Base-by-base conservation (phyloP, 495 filamentous ascomycete genomes). In the Annulohypoxylon moriforme region DNA sequence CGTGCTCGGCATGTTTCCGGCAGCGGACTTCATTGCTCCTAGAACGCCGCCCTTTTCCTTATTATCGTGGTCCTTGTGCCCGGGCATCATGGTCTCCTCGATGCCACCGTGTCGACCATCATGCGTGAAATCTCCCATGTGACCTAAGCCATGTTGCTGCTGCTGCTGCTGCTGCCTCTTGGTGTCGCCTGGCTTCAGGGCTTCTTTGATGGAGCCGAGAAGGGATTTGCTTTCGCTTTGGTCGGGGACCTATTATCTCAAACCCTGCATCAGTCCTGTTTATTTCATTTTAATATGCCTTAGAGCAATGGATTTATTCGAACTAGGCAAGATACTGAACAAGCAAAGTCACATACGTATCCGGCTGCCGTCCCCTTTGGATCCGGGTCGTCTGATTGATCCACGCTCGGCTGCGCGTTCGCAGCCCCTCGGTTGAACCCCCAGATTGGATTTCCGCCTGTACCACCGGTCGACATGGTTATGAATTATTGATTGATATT, bases 391-490 rank as follows among this genome's bases (percentile, higher is more conserved):
- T 73, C 70, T 29, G 67, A 62, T 13, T 49, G n/a, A 38, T 67
- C 71, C 13, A 63, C 31, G 10, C 34, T 64, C 14, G 62, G 61
- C 50, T 66, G 66, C 4, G 7, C 61, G 24, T 42, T 57, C 33
- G 40, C 29, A 0, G 49, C 61, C 8, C 71, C 71, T 29, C 60
- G 53, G 49, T 60, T 59, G 14, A 67, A 33, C 8, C 67, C 71
- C 44, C 4, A 40, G 14, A 69, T 29, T 2, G 58, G 60, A 27
- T 67, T 6, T 31, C 66, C 71, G 31, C 71, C 71, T 47, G 71
- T 69, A n/a, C 67, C 71, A 0, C 71, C 71, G 8, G 62, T 70
- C 11, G 71, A 74, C 71, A 74, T 74, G 16, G 10, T 62, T 60
- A 27, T 42, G 25, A n/a, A 46, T 38, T 29, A 22, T n/a, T n/a